These are phyloP conservation scores for Dianthus caryophyllus DNA, from an alignment of 148 eudicot species.

Conservation along the genomic window DNA sequence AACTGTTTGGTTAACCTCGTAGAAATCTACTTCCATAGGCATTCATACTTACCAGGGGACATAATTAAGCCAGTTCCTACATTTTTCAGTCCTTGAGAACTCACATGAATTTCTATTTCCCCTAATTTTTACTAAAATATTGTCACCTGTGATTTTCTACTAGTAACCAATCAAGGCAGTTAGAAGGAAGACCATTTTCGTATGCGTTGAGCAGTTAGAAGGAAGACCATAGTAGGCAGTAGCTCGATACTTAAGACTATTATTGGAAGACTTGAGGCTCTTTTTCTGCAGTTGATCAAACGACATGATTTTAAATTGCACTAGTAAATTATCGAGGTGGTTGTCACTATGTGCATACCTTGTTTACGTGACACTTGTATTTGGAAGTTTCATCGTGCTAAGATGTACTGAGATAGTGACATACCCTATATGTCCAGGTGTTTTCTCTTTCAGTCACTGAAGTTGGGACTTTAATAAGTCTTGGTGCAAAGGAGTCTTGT, in stretches of 20 bases:
- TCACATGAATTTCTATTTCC: too few species aligned
- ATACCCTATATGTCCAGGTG: constrained; percentile 43
- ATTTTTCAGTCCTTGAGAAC: too few species aligned
- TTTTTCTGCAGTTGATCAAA: background rate
- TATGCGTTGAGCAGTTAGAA: background rate
- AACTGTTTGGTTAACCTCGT: too few species aligned
- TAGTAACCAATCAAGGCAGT: too few species aligned
- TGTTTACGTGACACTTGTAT: background rate
- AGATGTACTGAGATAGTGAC: constrained; percentile 11
- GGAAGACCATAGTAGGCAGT: constrained; percentile 4
- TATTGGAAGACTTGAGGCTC: background rate
- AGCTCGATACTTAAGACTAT: background rate
- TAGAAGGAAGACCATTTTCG: background rate
- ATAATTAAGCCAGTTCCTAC: too few species aligned
- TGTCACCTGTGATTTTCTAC: too few species aligned
- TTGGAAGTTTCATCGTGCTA: background rate
- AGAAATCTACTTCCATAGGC: too few species aligned
- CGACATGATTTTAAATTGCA: background rate
- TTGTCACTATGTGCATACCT: background rate
- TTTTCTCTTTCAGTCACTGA: constrained; percentile 84
- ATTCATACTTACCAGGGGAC: too few species aligned
- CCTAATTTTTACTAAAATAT: too few species aligned
- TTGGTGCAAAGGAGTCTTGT: constrained; percentile 77
- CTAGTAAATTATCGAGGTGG: background rate
- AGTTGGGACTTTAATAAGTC: constrained; percentile 78